Evolutionary conservation across 2,329 filamentous ascomycete species (phyloP), one percentile per base, ranked within the genome.

Genomic region (Ophiostoma perfectum): DNA sequence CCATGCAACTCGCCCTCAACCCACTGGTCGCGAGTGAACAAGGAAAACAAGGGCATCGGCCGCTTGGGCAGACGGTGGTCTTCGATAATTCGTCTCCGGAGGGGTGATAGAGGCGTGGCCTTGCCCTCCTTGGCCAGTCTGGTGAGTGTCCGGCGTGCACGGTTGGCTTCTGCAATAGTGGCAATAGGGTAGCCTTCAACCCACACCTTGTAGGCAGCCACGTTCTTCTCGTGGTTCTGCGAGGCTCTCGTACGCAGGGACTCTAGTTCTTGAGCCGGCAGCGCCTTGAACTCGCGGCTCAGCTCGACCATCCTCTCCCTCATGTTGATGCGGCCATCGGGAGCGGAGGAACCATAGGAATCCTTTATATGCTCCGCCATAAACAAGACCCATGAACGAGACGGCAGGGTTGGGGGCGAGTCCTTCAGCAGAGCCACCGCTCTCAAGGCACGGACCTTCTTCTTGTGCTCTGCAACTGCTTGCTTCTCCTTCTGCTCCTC

Each of bases 1-100:
- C 42, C 58, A 39, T 72, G 27, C 27, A 27, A 72, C 0, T 76
- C 73, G 55, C 77, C 77, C 42, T 75, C 73, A 7, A 72, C 72
- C 75, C 76, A 80, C 68, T 78, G 78, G 11, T 78, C 73, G 74
- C 78, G 77, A 68, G 78, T 68, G 74, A 76, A 86, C 4, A 76
- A 68, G 8, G 67, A 64, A 71, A 74, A 85, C 39, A 78, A 38
- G 12, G 67, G 73, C 12, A 47, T 0, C 11, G 79, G 73, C 47
- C 71, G 73, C 75, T 80, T 81, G 71, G 84, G 84, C 45, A 77
- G 70, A 55, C 85, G 84, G 2, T 80, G 76, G 73, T 87, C 85
- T 2, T 70, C 71, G 71, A 87, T 80, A 18, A 67, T 0, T 18
- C 66, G 3, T 36, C 67, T 60, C 71, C 74, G 73, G 71, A 75